Conservation (phyloP, 2,329 filamentous ascomycete genomes). For the Exophiala calicioides region DNA sequence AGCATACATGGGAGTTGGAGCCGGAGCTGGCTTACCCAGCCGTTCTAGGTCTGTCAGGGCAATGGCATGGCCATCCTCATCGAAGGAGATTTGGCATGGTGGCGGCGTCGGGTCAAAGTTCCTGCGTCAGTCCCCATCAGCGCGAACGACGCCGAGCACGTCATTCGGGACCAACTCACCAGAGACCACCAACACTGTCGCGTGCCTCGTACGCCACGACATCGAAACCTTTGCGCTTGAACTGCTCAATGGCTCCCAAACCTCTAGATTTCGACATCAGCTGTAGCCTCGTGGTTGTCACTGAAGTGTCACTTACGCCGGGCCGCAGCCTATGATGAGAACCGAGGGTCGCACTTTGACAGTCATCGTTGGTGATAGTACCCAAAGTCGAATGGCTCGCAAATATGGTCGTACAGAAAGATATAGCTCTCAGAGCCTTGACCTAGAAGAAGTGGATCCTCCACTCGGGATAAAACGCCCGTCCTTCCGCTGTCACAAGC, state of each 20-base stretch:
- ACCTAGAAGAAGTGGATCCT: not conserved
- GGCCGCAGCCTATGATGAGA: slow-evolving; percentile 16
- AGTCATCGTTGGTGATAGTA: slow-evolving; percentile 5
- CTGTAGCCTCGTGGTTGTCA: slow-evolving; percentile 1
- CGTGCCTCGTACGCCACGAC: slow-evolving; percentile 14
- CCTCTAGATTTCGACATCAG: slow-evolving; percentile 5
- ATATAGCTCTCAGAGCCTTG: slow-evolving; percentile 1
- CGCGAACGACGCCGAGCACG: not conserved
- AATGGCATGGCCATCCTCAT: slow-evolving; percentile 11
- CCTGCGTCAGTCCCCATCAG: slow-evolving; percentile 3
- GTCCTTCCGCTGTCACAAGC: not conserved
- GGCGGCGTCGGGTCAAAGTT: slow-evolving; percentile 13
- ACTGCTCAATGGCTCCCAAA: slow-evolving; percentile 15
- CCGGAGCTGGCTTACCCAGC: slow-evolving; percentile 5
- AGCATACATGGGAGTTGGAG: slow-evolving; percentile 16
- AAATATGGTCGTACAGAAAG: not conserved
- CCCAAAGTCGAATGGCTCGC: not conserved
- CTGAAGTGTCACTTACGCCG: slow-evolving; percentile 7
- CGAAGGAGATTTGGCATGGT: slow-evolving; percentile 12
- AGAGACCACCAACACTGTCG: slow-evolving; percentile 14
- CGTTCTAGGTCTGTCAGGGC: slow-evolving; percentile 11
- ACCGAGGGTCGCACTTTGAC: slow-evolving; percentile 13
- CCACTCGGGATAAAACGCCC: not conserved
- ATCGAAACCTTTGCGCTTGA: slow-evolving; percentile 16
- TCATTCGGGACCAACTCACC: slow-evolving; percentile 4